A percentile compares a stretch with the other conserved stretches of the same genome.
phyloP scores from a whole-genome alignment of 768 basidiomycete species.

The Hygrophoropsis aurantiaca region DNA sequence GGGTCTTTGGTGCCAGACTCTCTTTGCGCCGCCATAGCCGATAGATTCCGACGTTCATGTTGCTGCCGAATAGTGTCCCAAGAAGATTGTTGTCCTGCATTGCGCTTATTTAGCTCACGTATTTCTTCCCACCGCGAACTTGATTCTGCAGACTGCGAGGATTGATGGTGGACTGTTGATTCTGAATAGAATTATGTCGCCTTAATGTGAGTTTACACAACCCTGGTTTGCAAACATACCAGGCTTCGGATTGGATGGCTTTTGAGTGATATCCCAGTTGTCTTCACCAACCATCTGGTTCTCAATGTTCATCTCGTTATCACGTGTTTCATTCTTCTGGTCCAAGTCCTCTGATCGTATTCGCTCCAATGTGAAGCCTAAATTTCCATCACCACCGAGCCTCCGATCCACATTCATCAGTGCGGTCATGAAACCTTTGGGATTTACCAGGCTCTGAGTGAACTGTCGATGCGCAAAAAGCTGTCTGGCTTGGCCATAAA shows the following conservation, averaged over 20 bases:
- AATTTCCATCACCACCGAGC: constrained; percentile 29
- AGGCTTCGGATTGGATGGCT: constrained; percentile 4
- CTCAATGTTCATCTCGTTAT: constrained; percentile 5
- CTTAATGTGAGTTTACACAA: too few relatives aligned
- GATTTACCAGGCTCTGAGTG: constrained; percentile 29
- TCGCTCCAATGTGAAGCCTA: constrained; percentile 23
- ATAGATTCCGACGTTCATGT: constrained; percentile 39
- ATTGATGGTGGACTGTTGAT: too few relatives aligned
- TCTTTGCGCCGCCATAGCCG: constrained; percentile 9
- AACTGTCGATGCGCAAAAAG: constrained; percentile 28
- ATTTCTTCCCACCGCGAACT: constrained; percentile 66
- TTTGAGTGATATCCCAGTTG: constrained; percentile 9
- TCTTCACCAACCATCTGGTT: constrained; percentile 16
- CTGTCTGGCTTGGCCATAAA: constrained; percentile 33
- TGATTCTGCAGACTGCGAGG: constrained; percentile 6
- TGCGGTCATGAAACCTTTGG: constrained; percentile 28
- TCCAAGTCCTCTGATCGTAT: constrained; percentile 17
- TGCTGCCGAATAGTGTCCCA: constrained; percentile 71
- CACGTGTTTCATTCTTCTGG: constrained; percentile 1
- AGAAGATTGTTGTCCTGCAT: constrained; percentile 44
- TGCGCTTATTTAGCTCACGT: constrained; percentile 49
- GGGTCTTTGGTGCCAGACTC: constrained; percentile 3
- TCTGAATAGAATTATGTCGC: too few relatives aligned
- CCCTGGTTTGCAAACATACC: constrained; percentile 13
- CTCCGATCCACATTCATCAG: constrained; percentile 28